Evolutionary conservation across 2,329 filamentous ascomycete genomes (phyloP), one percentile per base, ranked within the genome.

Genomic region (Fusarium buxicola): DNA sequence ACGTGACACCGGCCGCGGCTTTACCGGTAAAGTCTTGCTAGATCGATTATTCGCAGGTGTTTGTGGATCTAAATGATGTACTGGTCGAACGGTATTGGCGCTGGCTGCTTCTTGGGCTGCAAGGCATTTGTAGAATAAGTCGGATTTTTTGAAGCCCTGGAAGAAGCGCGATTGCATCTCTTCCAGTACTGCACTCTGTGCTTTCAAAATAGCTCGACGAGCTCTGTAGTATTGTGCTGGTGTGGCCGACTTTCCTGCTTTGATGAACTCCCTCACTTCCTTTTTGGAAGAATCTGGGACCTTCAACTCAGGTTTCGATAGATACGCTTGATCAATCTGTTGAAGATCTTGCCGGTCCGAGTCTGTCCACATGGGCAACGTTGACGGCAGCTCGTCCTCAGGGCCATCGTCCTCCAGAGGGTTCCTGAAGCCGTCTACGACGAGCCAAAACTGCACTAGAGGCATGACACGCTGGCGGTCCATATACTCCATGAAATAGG

Each of bases 401-500:
- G 72, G 72, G 31, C 89, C 89, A 69, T 86, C 84, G 64, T 94
- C 92, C 76, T 99, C 95, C 3, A 99, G 80, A 1, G 95, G 96
- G 69, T 96, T 97, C 36, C 96, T 90, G 69, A 98, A 92, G 1
- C 95, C 94, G 77, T 99, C 95, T 7, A 98, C 95, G 4, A 98
- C 95, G 35, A 99, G 89, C 93, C 94, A 99, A 76, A 98, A 99
- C 72, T 99, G 95, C 7, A 99, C 94, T 41, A 97, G 80, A 12
- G 91, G 86, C 89, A 98, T 94, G 24, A 94, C 82, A 13, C 86
- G 84, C 73, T 94, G 91, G 36, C 95, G 89, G 74, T 99, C 95
- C 95, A 99, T 99, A 72, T 93, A 98, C 74, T 99, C 95, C 95
- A 99, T 99, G 78, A 99, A 98, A 74, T 97, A 99, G 3, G 95